Percentiles rank a stretch among this genome's conserved stretches.
Evolutionary conservation across 2,329 filamentous ascomycete genomes (phyloP).

Genomic region (Ceratocystiopsis sp.): DNA sequence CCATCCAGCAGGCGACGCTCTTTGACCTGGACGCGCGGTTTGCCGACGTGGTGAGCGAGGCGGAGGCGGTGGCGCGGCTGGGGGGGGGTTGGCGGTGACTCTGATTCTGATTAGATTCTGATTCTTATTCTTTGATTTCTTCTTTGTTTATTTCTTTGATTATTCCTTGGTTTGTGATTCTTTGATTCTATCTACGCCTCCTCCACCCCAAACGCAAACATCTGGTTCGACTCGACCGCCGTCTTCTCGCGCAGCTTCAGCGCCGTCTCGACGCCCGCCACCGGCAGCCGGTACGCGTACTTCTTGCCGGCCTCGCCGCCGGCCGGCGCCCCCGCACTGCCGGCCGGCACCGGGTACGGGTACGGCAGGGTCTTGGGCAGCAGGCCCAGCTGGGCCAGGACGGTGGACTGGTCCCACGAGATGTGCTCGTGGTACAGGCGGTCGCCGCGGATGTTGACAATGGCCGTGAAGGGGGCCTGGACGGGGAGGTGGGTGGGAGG

Average conservation of each 20-base stretch:
- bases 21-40: conserved; percentile 29
- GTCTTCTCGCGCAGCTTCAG: conserved; percentile 30
- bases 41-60: conserved; percentile 25
- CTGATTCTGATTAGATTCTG: no score
- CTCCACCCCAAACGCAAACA: conserved; percentile 24
- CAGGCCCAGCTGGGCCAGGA: conserved; percentile 42
- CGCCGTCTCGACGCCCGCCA: conserved; percentile 36
- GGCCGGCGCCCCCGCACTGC: conserved; percentile 15
- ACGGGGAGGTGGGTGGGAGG: conserved; percentile 37
- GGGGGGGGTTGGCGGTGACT: conserved; percentile 20
- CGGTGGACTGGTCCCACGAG: conserved; percentile 49
- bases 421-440: conserved; percentile 56
- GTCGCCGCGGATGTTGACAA: conserved; percentile 53
- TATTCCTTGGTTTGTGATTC: no score
- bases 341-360: conserved; percentile 32
- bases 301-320: conserved; percentile 14
- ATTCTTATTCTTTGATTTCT: no score
- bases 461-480: conserved; percentile 43
- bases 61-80: conserved; percentile 22
- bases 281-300: conserved; percentile 43
- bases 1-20: conserved; percentile 26
- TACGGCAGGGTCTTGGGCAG: conserved; percentile 49
- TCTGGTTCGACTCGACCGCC: conserved; percentile 35
- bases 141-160: no score
- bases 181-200: neutral